Conservation (phyloP, 306 rosid genomes). For the Echinosophora koreensis region DNA sequence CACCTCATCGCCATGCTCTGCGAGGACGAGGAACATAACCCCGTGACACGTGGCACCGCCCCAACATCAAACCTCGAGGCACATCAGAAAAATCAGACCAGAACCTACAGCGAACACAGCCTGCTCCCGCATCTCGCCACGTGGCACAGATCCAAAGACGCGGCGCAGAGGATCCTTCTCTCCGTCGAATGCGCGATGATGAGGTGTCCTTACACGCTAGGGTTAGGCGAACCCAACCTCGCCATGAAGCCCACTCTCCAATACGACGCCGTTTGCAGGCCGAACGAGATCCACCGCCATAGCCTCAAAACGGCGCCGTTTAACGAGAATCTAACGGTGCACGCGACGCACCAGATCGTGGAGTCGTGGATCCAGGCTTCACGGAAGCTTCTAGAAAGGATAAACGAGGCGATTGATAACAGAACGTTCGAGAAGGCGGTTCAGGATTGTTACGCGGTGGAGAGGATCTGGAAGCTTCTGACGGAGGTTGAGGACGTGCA, state of each 20-base stretch:
- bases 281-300: conserved; percentile 70
- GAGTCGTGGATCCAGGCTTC: conserved; percentile 72
- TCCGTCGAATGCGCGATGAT: conserved; percentile 82
- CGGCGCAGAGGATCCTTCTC: conserved; percentile 72
- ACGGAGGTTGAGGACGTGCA: conserved; percentile 77
- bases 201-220: conserved; percentile 77
- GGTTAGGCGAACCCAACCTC: conserved; percentile 84
- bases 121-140: conserved; percentile 76
- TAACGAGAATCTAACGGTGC: conserved; percentile 72
- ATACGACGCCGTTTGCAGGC: conserved; percentile 79
- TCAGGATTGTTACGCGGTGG: conserved; percentile 71
- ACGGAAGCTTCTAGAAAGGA: conserved; percentile 67
- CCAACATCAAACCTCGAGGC: conserved; percentile 62
- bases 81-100: conserved; percentile 24
- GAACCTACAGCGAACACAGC: conserved; percentile 73
- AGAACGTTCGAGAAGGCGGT: conserved; percentile 57
- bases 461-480: conserved; percentile 86
- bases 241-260: conserved; percentile 66
- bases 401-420: conserved; percentile 43
- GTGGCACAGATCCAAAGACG: conserved; percentile 71
- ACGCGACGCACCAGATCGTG: conserved; percentile 78
- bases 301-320: conserved; percentile 50
- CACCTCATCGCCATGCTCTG: conserved; percentile 71
- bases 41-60: conserved; percentile 59
- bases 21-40: conserved; percentile 67